Conservation (phyloP, 257 asterid genomes). For the Agastache rugosa region DNA sequence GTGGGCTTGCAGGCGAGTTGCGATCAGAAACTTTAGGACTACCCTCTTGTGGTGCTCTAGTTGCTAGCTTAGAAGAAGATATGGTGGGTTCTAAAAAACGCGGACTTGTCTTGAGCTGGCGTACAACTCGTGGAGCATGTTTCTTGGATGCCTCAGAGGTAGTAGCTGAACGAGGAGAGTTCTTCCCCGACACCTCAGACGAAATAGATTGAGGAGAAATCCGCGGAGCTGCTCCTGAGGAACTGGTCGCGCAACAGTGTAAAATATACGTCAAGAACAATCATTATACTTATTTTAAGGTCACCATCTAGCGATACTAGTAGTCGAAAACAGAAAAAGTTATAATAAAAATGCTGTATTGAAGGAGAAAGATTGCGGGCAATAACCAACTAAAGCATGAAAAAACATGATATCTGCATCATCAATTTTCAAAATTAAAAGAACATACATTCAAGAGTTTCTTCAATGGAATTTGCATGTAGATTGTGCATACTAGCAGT, state of each 20-base stretch:
- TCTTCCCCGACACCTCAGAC: conserved; percentile 44
- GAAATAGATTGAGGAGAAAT: conserved; percentile 45
- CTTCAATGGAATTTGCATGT: neutral
- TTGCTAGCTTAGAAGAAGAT: conserved; percentile 54
- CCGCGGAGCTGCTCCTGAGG: conserved; percentile 40
- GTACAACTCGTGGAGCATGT: conserved; percentile 63
- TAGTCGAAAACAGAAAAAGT: neutral
- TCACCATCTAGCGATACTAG: too few relatives aligned
- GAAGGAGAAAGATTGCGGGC: too few relatives aligned
- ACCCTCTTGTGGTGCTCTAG: conserved; percentile 56
- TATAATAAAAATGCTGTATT: neutral
- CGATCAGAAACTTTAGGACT: conserved; percentile 56
- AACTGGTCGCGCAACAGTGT: conserved; percentile 45
- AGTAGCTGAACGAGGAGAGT: conserved; percentile 47
- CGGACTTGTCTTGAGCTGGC: conserved; percentile 64
- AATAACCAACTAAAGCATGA: too few relatives aligned
- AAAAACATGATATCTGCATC: neutral
- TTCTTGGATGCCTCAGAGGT: conserved; percentile 45
- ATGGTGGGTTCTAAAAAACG: conserved; percentile 56
- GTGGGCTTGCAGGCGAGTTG: conserved; percentile 56
- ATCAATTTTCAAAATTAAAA: neutral
- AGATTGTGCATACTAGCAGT: neutral
- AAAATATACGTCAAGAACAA: neutral
- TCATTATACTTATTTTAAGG: neutral
- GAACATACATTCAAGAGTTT: neutral